A percentile compares a stretch with the other conserved stretches of the same genome.
These are phyloP conservation scores for Fraxinus angustifolia DNA, from an alignment of 305 asterid species.

Conservation along the genomic window DNA sequence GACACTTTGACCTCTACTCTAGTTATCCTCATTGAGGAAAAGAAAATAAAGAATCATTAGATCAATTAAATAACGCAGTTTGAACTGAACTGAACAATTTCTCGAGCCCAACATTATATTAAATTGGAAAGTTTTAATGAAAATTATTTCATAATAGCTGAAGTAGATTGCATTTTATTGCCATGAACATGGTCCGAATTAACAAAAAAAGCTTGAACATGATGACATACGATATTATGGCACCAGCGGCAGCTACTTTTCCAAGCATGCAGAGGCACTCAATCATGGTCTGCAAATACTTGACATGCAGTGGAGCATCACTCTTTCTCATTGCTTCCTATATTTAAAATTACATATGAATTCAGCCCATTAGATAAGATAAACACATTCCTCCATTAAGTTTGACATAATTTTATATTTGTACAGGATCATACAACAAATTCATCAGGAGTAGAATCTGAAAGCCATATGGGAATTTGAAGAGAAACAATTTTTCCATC, in stretches of 20 bases:
- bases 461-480: constrained; percentile 83
- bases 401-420: constrained; percentile 27
- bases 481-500: constrained; percentile 51
- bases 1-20: neutral
- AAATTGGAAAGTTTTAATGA: neutral
- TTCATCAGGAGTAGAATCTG: constrained; percentile 95
- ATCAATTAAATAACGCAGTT: neutral
- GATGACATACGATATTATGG: constrained; percentile 80
- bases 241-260: constrained; percentile 99
- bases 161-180: neutral
- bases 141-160: neutral
- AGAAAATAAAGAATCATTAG: neutral
- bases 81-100: neutral
- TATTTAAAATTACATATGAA: constrained; percentile 31
- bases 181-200: neutral
- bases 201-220: constrained; percentile 10
- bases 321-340: constrained; percentile 94
- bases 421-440: constrained; percentile 73
- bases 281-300: constrained; percentile 92
- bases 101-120: neutral
- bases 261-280: constrained; percentile 98
- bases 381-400: constrained; percentile 16
- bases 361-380: constrained; percentile 30
- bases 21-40: neutral
- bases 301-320: constrained; percentile 79